Evolutionary conservation across 306 rosid species (phyloP), one percentile per base, ranked within the genome.

Genomic region (Cicer chorassanicum): DNA sequence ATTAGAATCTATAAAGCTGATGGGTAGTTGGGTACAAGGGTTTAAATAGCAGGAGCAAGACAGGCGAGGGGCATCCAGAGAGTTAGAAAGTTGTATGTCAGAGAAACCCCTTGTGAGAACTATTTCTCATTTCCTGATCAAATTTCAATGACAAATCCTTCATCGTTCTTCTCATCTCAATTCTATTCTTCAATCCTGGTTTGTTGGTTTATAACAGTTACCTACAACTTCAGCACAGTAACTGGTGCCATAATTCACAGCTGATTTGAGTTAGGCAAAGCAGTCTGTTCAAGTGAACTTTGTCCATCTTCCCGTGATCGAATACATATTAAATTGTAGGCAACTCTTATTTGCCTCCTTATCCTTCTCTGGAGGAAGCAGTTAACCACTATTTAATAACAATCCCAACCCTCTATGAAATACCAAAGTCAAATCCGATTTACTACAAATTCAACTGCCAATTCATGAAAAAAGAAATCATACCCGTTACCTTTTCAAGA

Each of bases 191-290:
- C 16, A 4, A 49, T 13, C 54, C 54, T n/a, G 16, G 16, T 49
- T 49, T 49, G 54, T n/a, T 49, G 54, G 18, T 49, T 49, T 16
- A 49, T 49, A 5, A 49, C 8, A 49, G 14, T n/a, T 49, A 49
- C 54, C 65, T 77, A 77, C 78, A 39, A 71, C 56, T 65, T 56
- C 78, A 64, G 50, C 68, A 70, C 34, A 54, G 72, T 62, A 53
- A 63, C 66, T 12, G 46, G 50, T 38, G 40, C 57, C 61, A 15
- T 9, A 29, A 64, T 65, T 57, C 61, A 34, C 6, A 57, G 74
- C 46, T 40, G 55, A 16, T 64, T 68, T 73, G 24, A 73, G 48
- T 50, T 56, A 18, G 24, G 44, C 40, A 48, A 66, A 38, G 44
- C 64, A 16, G 10, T 72, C 41, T 50, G 55, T 48, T 65, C 29